Conservation (phyloP, 768 basidiomycete genomes). For the Mycena metata region DNA sequence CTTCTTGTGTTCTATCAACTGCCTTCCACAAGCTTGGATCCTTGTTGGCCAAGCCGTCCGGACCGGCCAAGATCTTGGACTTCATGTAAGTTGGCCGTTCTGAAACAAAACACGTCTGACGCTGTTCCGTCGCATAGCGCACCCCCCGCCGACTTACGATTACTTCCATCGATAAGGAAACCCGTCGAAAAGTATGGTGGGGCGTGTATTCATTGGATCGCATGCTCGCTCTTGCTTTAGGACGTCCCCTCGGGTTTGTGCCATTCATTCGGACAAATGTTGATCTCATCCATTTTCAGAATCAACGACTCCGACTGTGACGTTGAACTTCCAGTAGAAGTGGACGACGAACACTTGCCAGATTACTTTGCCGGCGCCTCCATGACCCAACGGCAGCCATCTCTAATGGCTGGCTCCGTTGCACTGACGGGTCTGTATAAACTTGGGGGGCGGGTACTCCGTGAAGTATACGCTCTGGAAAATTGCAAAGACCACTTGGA, state of each 20-base stretch:
- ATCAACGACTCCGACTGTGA: slow-evolving; percentile 93
- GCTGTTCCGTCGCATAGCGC: slow-evolving; percentile 63
- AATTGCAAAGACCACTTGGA: slow-evolving; percentile 81
- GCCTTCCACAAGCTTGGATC: slow-evolving; percentile 95
- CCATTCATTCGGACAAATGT: too few relatives aligned
- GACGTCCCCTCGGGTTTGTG: slow-evolving; percentile 75
- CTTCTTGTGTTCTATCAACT: slow-evolving; percentile 93
- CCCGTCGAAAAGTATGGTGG: slow-evolving; percentile 94
- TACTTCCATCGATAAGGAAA: slow-evolving; percentile 86
- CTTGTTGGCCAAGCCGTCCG: slow-evolving; percentile 92
- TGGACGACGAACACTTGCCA: slow-evolving; percentile 84
- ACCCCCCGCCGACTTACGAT: slow-evolving; percentile 83
- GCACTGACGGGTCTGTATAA: slow-evolving; percentile 84
- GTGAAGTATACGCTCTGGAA: slow-evolving; percentile 87
- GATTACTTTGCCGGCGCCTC: slow-evolving; percentile 79
- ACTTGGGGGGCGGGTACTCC: slow-evolving; percentile 85
- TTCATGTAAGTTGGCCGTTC: slow-evolving; percentile 77
- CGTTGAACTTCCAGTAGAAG: slow-evolving; percentile 84
- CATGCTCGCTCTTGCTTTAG: slow-evolving; percentile 92
- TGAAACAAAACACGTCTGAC: slow-evolving; percentile 22
- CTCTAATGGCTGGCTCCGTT: slow-evolving; percentile 87
- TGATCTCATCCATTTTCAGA: slow-evolving; percentile 40
- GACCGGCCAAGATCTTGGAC: slow-evolving; percentile 90
- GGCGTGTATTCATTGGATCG: slow-evolving; percentile 91
- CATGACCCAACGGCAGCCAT: slow-evolving; percentile 66